Evolutionary conservation across 306 rosid genomes (phyloP), one percentile per base, ranked within the genome.

Genomic region (Vachellia collinsii): DNA sequence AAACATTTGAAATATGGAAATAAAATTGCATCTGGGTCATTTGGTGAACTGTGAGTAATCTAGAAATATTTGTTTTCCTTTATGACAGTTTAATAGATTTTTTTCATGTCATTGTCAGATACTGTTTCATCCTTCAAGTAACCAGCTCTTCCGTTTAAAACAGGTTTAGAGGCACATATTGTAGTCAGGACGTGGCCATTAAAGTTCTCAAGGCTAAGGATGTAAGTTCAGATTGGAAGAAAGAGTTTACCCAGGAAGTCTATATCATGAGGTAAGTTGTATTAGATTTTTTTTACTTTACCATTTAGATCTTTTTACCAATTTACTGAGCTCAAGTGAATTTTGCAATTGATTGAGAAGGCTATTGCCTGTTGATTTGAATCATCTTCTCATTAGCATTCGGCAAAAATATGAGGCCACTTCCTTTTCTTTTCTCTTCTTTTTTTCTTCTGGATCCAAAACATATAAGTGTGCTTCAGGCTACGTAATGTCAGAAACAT

Each of bases 101-200:
- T 80, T 29, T 36, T 71, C 19, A n/a, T 3, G 8, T 10, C 3
- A 43, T 56, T 65, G 39, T 58, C 12, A 63, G 11, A 23, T 72
- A 74, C 75, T 29, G 54, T 69, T 68, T 46, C 42, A 34, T 36
- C 58, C 39, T 81, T 64, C 74, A 58, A 58, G 43, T 84, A 46
- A 86, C 78, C 54, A 36, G 34, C 72, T 36, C 42, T 84, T 46
- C 74, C 65, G 44, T 22, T 70, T 14, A 13, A 78, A 82, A 82
- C 86, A 96, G 99, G 84, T 93, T 88, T 82, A 93, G 88, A 89
- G 99, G 99, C 77, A 89, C 89, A 56, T 96, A 93, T 76, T 93
- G 96, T 83, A 91, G 93, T 76, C 99, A 96, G 86, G 99, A 96
- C 85, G 97, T 93, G 68, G 99, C 98, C 82, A 96, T 96, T 62